A percentile compares a stretch with the other conserved stretches of the same genome.
phyloP scores from a whole-genome alignment of 2,329 filamentous ascomycete genomes.

The Tetracladium maxilliforme region DNA sequence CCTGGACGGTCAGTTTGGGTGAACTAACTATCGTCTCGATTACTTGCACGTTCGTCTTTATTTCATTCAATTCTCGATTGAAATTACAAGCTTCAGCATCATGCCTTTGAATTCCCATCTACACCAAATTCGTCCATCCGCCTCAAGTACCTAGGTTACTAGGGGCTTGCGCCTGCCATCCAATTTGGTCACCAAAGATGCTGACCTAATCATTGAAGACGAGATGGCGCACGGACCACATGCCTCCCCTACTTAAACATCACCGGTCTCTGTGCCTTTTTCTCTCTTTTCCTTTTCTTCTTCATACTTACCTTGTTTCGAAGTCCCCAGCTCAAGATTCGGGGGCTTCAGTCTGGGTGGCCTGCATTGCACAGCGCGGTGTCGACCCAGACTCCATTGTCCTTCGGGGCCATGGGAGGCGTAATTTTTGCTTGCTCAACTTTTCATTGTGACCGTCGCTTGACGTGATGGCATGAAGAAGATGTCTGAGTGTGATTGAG shows the following conservation, averaged over 20 bases:
- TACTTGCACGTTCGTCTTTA: too few relatives aligned
- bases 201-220: too few relatives aligned
- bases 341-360: conserved; percentile 16
- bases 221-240: too few relatives aligned
- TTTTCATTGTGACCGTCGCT: conserved; percentile 21
- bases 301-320: conserved; percentile 22
- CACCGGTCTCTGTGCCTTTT: conserved; percentile 2
- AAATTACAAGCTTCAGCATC: too few relatives aligned
- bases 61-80: too few relatives aligned
- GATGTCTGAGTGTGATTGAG: conserved; percentile 9
- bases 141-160: conserved; percentile 3
- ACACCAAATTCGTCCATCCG: conserved; percentile 2
- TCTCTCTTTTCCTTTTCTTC: conserved; percentile 4
- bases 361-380: conserved; percentile 44
- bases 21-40: too few relatives aligned
- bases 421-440: conserved; percentile 18
- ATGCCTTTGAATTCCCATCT: conserved; percentile 3
- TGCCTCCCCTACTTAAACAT: conserved; percentile 6
- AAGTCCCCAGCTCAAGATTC: conserved; percentile 13
- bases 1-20: too few relatives aligned
- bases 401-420: conserved; percentile 15
- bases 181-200: conserved; percentile 2
- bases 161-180: conserved; percentile 4
- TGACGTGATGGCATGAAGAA: conserved; percentile 19
- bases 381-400: conserved; percentile 22